phyloP scores from a whole-genome alignment of 352 stramenopile species.

The Phytophthora boehmeriae region DNA sequence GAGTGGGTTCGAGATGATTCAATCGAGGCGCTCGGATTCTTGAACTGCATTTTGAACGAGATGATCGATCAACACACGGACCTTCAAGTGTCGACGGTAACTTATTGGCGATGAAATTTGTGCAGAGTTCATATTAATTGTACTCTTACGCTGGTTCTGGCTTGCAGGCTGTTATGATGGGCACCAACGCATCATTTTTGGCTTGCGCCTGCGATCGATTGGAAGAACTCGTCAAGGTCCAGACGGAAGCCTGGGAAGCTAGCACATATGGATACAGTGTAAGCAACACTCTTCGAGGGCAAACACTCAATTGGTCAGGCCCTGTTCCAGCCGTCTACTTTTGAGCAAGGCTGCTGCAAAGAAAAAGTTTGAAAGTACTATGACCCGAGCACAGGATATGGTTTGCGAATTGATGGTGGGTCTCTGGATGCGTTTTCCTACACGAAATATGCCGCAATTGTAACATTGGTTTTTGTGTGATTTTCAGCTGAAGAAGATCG shows the following conservation, averaged over 20 bases:
- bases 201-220: conserved; percentile 73
- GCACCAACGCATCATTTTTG: conserved; percentile 74
- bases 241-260: conserved; percentile 75
- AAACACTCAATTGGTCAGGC: conserved; percentile 45
- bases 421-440: not conserved
- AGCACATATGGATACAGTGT: conserved; percentile 75
- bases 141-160: not conserved
- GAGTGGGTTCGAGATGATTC: conserved; percentile 77
- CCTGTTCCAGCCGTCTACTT: conserved; percentile 52
- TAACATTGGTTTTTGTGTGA: conserved; percentile 2
- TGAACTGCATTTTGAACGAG: conserved; percentile 80
- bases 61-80: conserved; percentile 77
- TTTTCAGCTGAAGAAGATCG: conserved; percentile 82
- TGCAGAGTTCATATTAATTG: not conserved
- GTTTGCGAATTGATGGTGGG: conserved; percentile 84
- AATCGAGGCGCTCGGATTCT: conserved; percentile 69
- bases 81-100: conserved; percentile 78
- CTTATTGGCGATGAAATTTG: not conserved
- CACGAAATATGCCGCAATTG: not conserved
- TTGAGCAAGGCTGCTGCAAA: conserved; percentile 73
- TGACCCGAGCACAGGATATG: conserved; percentile 80
- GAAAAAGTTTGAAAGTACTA: conserved; percentile 85
- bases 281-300: conserved; percentile 59
- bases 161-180: conserved; percentile 68
- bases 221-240: conserved; percentile 60